Evolutionary conservation across 179 eudicot genomes (phyloP).

Genomic region (Carnegiea gigantea): DNA sequence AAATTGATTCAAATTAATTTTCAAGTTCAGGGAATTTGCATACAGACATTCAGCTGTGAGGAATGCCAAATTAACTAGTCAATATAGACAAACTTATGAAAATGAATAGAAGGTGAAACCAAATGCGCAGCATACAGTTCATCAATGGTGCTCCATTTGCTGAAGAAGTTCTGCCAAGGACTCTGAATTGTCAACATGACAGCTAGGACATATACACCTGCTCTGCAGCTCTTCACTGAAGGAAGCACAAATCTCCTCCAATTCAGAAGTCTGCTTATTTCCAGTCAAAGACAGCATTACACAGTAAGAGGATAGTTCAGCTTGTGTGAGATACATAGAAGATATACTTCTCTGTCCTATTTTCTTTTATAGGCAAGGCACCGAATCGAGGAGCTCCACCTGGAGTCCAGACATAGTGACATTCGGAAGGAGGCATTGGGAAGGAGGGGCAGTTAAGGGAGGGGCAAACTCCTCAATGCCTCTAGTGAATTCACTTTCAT

Average conservation of each 20-base stretch:
- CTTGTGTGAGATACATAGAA: background rate
- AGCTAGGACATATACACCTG: slow-evolving; percentile 59
- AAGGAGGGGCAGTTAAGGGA: background rate
- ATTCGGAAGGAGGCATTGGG: background rate
- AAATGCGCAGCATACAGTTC: slow-evolving; percentile 23
- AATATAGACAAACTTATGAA: background rate
- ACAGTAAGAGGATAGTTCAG: slow-evolving; percentile 7
- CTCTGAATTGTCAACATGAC: slow-evolving; percentile 61
- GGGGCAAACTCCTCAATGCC: background rate
- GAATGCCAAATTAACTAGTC: background rate
- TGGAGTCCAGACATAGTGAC: background rate
- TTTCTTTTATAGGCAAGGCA: background rate
- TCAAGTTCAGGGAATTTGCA: background rate
- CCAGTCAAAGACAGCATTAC: slow-evolving; percentile 45
- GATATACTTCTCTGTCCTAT: background rate
- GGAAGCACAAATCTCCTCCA: slow-evolving; percentile 53
- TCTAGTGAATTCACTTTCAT: background rate
- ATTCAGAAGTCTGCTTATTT: slow-evolving; percentile 61
- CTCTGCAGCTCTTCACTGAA: slow-evolving; percentile 71
- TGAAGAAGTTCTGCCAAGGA: slow-evolving; percentile 57
- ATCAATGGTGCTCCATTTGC: slow-evolving; percentile 36
- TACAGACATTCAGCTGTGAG: background rate
- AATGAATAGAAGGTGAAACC: slow-evolving; percentile 6
- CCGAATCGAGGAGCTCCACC: background rate
- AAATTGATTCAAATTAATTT: background rate